Evolutionary conservation across 345 rosid genomes (phyloP).

Genomic region (Lepidium africanum): DNA sequence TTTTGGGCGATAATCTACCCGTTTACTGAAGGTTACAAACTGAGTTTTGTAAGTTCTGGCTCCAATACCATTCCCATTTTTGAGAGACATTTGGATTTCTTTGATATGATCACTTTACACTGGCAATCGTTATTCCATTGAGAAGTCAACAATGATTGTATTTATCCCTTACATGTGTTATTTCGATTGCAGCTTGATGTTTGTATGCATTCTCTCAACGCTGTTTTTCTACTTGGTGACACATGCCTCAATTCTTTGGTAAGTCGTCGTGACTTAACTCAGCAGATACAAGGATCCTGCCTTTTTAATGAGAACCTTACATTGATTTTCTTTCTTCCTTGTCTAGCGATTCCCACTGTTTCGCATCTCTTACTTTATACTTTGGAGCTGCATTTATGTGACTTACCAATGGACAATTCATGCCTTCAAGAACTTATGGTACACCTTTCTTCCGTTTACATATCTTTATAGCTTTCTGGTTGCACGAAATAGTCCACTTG

Average conservation of each 20-base stretch:
- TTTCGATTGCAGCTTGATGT: constrained; percentile 52
- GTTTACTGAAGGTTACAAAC: constrained; percentile 38
- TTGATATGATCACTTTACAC: not conserved
- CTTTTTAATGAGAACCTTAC: not conserved
- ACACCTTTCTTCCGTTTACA: not conserved
- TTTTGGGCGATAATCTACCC: constrained; percentile 87
- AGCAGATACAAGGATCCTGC: not conserved
- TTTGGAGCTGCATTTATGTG: constrained; percentile 67
- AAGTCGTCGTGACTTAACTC: constrained; percentile 6
- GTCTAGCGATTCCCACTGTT: constrained; percentile 78
- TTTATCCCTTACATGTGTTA: not conserved
- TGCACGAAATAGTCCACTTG: not conserved
- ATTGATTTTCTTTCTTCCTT: not conserved
- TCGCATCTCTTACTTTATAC: constrained; percentile 63
- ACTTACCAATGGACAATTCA: constrained; percentile 85
- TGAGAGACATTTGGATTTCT: not conserved
- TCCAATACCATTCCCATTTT: not conserved
- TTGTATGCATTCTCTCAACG: constrained; percentile 88
- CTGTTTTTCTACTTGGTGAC: constrained; percentile 76
- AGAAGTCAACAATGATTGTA: not conserved
- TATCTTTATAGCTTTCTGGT: not conserved
- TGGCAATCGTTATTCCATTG: not conserved
- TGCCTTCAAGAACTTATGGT: constrained; percentile 36
- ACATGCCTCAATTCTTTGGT: constrained; percentile 63
- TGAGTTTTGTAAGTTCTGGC: constrained; percentile 60